Evolutionary conservation across 2,329 filamentous ascomycete species (phyloP), one percentile per base, ranked within the genome.

Genomic region (Neofusicoccum umdonicola): DNA sequence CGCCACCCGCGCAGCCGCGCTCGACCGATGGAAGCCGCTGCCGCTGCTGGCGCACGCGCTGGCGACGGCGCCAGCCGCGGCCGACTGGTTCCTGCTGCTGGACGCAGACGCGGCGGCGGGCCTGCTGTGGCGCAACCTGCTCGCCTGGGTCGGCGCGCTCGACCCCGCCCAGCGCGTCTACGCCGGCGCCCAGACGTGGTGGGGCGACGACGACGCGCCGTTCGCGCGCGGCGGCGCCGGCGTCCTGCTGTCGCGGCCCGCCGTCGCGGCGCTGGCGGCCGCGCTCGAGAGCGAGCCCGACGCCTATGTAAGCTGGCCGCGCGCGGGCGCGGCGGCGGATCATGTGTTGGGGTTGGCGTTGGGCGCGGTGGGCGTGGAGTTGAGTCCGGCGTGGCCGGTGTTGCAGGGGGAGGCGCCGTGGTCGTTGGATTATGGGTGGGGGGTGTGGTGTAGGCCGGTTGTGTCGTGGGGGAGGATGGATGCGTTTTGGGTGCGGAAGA

Each of bases 181-280:
- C 67, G 74, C 79, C n/a, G 79, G 79, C 65, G 76, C 76, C 65
- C 78, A 79, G 56, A 74, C 77, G 27, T 31, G 27, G 42, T 77
- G 75, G 71, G 79, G 82, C 39, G 39, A n/a, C 3, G 6, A 15
- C 13, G 78, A 81, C 5, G 76, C 27, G 5, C 4, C 83, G n/a
- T 86, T 85, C 69, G 83, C 80, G 0, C 81, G 85, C 64, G 83
- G 83, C 12, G 84, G 84, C 0, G 82, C 79, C 4, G 83, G 83
- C 4, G 83, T 86, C 67, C 74, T 83, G 35, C 69, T 87, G 31
- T 86, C 84, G 5, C 74, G 76, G 37, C 71, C 77, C 0, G 80
- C 80, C 1, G 72, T 81, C 66, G 68, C 71, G n/a, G 75, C 72
- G 56, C 70, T 78, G 15, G 68, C 68, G 15, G 69, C 71, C 54